Conservation (phyloP, 169 alveolate species). For the Miamiensis avidus region DNA sequence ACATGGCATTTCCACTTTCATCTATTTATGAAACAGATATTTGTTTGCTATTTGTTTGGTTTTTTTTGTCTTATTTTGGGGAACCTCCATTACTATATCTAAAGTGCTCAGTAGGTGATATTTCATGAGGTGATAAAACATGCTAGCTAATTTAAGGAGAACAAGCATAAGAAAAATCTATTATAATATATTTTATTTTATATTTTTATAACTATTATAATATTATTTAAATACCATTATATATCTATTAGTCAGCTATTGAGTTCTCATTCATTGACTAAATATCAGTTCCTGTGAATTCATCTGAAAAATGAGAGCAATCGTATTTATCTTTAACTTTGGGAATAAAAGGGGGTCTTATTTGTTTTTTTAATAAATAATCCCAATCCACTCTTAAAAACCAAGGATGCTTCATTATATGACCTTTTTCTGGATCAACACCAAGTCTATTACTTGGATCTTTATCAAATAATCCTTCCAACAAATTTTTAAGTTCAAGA, state of each 20-base stretch:
- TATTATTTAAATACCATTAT: no score
- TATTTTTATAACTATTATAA: no score
- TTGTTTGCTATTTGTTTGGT: no score
- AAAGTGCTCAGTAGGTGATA: no score
- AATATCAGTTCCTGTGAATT: background rate
- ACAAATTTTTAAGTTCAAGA: slow-evolving; percentile 45
- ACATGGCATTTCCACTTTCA: no score
- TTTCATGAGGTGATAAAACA: no score
- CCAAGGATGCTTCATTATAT: slow-evolving; percentile 27
- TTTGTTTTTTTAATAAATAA: slow-evolving; percentile 27
- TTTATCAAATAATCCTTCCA: slow-evolving; percentile 57
- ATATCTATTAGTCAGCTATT: background rate
- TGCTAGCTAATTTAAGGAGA: no score
- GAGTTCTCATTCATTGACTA: background rate
- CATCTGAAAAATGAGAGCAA: slow-evolving; percentile 39
- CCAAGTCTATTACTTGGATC: slow-evolving; percentile 78
- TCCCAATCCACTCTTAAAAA: slow-evolving; percentile 38
- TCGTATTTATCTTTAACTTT: slow-evolving; percentile 37
- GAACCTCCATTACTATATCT: no score
- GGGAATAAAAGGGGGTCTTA: slow-evolving; percentile 67
- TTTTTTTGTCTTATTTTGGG: no score
- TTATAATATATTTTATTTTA: no score
- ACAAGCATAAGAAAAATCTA: no score
- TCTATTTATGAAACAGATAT: no score
- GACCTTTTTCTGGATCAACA: slow-evolving; percentile 47